Evolutionary conservation across 2,329 filamentous ascomycete genomes (phyloP), one percentile per base, ranked within the genome.

Genomic region (Ceratocystis destructans): DNA sequence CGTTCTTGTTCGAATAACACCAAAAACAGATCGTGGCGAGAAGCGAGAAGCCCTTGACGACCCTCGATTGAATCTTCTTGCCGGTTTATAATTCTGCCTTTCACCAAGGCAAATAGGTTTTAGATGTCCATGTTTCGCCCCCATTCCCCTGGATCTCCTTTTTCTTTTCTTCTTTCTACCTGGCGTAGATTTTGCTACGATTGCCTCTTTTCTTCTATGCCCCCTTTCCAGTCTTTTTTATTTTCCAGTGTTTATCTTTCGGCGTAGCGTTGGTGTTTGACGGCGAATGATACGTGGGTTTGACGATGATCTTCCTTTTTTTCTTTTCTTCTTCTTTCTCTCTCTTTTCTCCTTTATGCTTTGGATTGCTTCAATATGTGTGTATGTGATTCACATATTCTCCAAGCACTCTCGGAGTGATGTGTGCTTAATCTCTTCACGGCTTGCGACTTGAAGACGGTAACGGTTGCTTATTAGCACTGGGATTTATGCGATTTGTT

Each of bases 81-180:
- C 48, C 48, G 48, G 48, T 59, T 17, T n/a, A 33, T 1, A 37
- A 33, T 37, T 37, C 55, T n/a, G 25, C 17, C 28, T 59, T 8
- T 37, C 20, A 33, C 12, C 55, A 59, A 37, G 55, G 31, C 55
- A 31, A 41, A 59, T 59, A 59, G 55, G 55, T 59, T 59, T 31
- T 62, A 45, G 61, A 31, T 33, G 28, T 62, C 37, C 7, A 45
- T 46, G 61, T 62, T 20, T 31, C 55, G 22, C 12, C 55, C 55
- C 48, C 48, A 53, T 61, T 62, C 22, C 53, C 17, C 22, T 15
- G 44, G 15, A 46, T 44, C 10, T 61, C 22, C 63, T 61, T 64
- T 61, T 55, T 12, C 53, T 45, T 33, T 12, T 17, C 57, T 64
- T 65, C 45, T 64, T 64, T 65, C 45, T n/a, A 33, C 28, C 33